These are phyloP conservation scores for Umbelopsis isabellina DNA, from an alignment of 192 early-diverging fungal genomes.

Conservation along the genomic window DNA sequence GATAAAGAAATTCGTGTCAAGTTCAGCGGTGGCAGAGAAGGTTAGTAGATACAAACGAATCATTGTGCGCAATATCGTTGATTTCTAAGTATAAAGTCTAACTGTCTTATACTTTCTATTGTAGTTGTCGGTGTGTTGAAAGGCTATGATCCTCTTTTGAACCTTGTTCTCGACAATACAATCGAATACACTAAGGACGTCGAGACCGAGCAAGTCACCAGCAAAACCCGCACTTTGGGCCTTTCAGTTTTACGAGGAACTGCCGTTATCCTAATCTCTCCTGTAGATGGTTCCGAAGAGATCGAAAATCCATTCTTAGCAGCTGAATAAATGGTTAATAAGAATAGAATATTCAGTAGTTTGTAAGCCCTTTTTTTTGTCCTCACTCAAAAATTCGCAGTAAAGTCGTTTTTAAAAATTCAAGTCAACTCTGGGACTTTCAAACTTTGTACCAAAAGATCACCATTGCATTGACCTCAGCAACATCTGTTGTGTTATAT, in stretches of 20 bases:
- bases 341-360: no score
- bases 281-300: conserved; percentile 85
- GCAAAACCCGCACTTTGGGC: conserved; percentile 74
- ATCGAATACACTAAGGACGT: conserved; percentile 71
- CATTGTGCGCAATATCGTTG: not conserved
- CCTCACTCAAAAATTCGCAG: no score
- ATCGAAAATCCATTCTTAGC: conserved; percentile 87
- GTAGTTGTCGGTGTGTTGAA: conserved; percentile 89
- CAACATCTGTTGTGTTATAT: no score
- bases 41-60: conserved; percentile 47
- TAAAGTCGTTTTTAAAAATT: no score
- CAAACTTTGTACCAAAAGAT: no score
- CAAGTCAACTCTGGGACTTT: no score
- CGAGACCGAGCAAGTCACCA: conserved; percentile 38
- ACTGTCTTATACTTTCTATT: not conserved
- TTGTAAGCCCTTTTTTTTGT: no score
- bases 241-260: conserved; percentile 90
- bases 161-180: conserved; percentile 93
- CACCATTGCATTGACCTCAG: no score
- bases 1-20: conserved; percentile 92
- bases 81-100: not conserved
- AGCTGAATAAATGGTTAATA: conserved; percentile 6
- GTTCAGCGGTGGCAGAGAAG: conserved; percentile 93
- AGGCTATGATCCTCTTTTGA: conserved; percentile 91
- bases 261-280: conserved; percentile 88